Evolutionary conservation across 2,329 filamentous ascomycete species (phyloP), one percentile per base, ranked within the genome.

Genomic region (Sclerotinia minor): DNA sequence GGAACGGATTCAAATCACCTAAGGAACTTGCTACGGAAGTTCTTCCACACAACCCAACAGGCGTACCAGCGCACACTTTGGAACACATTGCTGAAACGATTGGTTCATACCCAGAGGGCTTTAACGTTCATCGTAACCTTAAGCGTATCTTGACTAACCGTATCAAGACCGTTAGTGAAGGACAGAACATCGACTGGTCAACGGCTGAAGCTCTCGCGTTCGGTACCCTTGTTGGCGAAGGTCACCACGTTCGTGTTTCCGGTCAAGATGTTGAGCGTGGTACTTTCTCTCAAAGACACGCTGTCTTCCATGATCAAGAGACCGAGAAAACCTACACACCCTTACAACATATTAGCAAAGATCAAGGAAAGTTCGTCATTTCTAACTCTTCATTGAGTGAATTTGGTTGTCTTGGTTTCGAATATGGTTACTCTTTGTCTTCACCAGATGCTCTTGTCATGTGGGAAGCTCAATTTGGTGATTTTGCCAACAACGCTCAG

Each of bases 391-490:
- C 94, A 17, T 85, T 89, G 75, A 87, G 85, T 75, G 83, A 89
- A 79, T 86, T 85, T 67, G 84, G 83, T 75, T 91, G 88, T 70
- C 91, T 99, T 71, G 95, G 95, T 65, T 99, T 99, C 79, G 95
- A 99, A 81, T 99, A 99, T 77, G 95, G 95, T 70, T 99, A 99
- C 84, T 99, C 95, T 3, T 83, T 99, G 70, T 96, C 94, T 38
- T 98, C 95, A 41, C 95, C 95, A 68, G 96, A 97, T 78, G 94
- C 95, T 49, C 87, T 99, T 35, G 94, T 99, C 75, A 96, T 99
- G 89, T 99, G 95, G 95, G 95, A 99, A 83, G 95, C 95, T 49
- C 95, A 99, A 81, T 99, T 99, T 77, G 95, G 95, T 84, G 95
- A 99, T 81, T 99, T 99, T 77, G 95, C 95, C 85, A 99, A 99